Evolutionary conservation across 306 rosid genomes (phyloP).

Genomic region (Fragaria ananassa): DNA sequence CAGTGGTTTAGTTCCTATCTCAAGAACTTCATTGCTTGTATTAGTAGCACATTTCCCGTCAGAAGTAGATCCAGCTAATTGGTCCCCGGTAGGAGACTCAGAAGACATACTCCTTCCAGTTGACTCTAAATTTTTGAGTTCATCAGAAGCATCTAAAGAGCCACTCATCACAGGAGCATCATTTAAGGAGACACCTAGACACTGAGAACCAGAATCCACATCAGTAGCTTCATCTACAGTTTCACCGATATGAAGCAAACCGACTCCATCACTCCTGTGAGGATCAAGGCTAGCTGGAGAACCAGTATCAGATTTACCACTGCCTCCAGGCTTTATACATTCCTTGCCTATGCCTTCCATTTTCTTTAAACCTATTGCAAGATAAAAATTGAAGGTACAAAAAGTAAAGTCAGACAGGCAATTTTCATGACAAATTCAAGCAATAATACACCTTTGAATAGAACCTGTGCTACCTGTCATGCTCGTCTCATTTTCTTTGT

Average conservation of each 20-base stretch:
- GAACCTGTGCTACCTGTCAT: slow-evolving; percentile 36
- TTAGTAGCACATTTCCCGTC: slow-evolving; percentile 26
- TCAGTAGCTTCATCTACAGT: slow-evolving; percentile 35
- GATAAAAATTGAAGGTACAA: not conserved
- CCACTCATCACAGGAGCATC: slow-evolving; percentile 27
- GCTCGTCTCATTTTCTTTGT: slow-evolving; percentile 48
- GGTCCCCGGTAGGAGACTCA: slow-evolving; percentile 23
- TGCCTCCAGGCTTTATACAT: slow-evolving; percentile 27
- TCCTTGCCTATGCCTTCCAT: slow-evolving; percentile 33
- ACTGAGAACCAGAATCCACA: slow-evolving; percentile 22
- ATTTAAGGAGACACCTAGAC: slow-evolving; percentile 22
- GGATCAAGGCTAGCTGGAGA: slow-evolving; percentile 44
- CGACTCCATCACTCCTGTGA: slow-evolving; percentile 39
- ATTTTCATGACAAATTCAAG: slow-evolving; percentile 9
- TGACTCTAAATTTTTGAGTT: slow-evolving; percentile 31
- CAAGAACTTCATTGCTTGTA: slow-evolving; percentile 27
- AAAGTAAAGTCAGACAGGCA: slow-evolving; percentile 23
- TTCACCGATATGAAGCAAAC: slow-evolving; percentile 36
- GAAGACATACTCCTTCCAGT: slow-evolving; percentile 30
- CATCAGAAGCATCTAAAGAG: slow-evolving; percentile 42
- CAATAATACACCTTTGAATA: slow-evolving; percentile 6
- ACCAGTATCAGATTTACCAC: slow-evolving; percentile 34
- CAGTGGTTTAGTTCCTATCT: slow-evolving; percentile 22
- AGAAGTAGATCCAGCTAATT: slow-evolving; percentile 34
- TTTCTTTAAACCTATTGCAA: slow-evolving; percentile 45